These are phyloP conservation scores for Apiotrichum porosum DNA, from an alignment of 1,284 basidiomycete genomes.

Conservation along the genomic window DNA sequence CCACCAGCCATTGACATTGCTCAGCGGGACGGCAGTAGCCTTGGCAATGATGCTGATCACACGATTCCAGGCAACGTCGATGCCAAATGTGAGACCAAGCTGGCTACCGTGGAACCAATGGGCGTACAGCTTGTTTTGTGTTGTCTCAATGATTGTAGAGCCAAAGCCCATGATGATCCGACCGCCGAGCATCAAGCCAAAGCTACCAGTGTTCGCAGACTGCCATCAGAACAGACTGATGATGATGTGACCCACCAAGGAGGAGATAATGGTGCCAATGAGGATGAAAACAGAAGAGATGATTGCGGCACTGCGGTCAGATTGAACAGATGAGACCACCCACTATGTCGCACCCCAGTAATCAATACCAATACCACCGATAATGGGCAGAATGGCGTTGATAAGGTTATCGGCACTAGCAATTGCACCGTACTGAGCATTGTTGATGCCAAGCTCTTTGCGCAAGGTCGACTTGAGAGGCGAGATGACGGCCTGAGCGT, in stretches of 20 bases:
- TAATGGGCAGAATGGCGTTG: constrained; percentile 48
- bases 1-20: constrained; percentile 25
- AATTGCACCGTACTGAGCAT: constrained; percentile 47
- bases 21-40: constrained; percentile 33
- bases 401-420: constrained; percentile 41
- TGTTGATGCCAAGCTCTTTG: constrained; percentile 38
- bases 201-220: constrained; percentile 22
- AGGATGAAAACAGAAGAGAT: constrained; percentile 36
- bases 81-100: constrained; percentile 27
- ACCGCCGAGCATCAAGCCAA: constrained; percentile 28
- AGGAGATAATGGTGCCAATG: constrained; percentile 39
- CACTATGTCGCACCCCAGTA: constrained; percentile 41
- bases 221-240: constrained; percentile 30
- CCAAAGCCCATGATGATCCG: constrained; percentile 32
- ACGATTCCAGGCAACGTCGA: constrained; percentile 33
- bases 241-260: constrained; percentile 21
- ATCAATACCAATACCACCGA: constrained; percentile 49
- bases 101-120: constrained; percentile 33
- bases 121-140: constrained; percentile 33
- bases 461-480: constrained; percentile 43
- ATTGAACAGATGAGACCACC: neutral
- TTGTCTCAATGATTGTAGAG: constrained; percentile 16
- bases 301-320: constrained; percentile 23
- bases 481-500: constrained; percentile 23
- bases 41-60: constrained; percentile 25